Percentiles rank a stretch among this genome's conserved stretches.
Conservation (phyloP, 805 yeast genomes). For the Yarrowia porcina region DNA sequence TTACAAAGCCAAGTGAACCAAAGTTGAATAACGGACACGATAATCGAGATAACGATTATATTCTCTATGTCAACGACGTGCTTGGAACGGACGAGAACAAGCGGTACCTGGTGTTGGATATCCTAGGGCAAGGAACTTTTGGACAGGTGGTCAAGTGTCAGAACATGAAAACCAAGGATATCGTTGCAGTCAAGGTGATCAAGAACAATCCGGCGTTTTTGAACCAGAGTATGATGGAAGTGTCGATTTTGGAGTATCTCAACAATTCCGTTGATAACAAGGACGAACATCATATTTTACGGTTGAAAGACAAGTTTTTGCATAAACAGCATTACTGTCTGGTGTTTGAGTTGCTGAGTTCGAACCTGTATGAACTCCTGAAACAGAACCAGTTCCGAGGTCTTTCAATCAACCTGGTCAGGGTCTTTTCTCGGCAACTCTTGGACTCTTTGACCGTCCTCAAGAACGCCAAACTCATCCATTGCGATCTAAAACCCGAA, state of each 20-base stretch:
- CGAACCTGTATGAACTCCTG: slow-evolving; percentile 83
- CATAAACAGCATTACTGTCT: slow-evolving; percentile 90
- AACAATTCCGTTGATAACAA: slow-evolving; percentile 67
- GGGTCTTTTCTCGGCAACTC: slow-evolving; percentile 73
- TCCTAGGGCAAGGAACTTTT: slow-evolving; percentile 94
- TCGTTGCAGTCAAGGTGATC: slow-evolving; percentile 91
- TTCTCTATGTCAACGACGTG: slow-evolving; percentile 89
- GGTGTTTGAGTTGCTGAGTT: slow-evolving; percentile 84
- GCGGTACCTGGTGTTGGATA: slow-evolving; percentile 82
- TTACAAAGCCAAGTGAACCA: slow-evolving; percentile 90
- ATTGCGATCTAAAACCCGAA: slow-evolving; percentile 96
- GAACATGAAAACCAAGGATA: slow-evolving; percentile 69
- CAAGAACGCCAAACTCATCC: slow-evolving; percentile 81
- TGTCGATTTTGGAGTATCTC: slow-evolving; percentile 74
- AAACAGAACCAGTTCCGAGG: slow-evolving; percentile 95
- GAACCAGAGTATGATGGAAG: slow-evolving; percentile 90
- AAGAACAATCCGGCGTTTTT: slow-evolving; percentile 87
- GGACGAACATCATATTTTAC: slow-evolving; percentile 70
- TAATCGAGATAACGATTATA: slow-evolving; percentile 85
- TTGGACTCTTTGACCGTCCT: slow-evolving; percentile 76
- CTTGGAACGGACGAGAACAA: slow-evolving; percentile 82
- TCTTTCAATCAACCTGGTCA: slow-evolving; percentile 70
- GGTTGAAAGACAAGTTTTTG: slow-evolving; percentile 81
- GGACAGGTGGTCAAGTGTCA: slow-evolving; percentile 98
- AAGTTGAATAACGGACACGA: slow-evolving; percentile 77